These are phyloP conservation scores for Polychaeton citri DNA, from an alignment of 2,329 filamentous ascomycete genomes.

Conservation along the genomic window DNA sequence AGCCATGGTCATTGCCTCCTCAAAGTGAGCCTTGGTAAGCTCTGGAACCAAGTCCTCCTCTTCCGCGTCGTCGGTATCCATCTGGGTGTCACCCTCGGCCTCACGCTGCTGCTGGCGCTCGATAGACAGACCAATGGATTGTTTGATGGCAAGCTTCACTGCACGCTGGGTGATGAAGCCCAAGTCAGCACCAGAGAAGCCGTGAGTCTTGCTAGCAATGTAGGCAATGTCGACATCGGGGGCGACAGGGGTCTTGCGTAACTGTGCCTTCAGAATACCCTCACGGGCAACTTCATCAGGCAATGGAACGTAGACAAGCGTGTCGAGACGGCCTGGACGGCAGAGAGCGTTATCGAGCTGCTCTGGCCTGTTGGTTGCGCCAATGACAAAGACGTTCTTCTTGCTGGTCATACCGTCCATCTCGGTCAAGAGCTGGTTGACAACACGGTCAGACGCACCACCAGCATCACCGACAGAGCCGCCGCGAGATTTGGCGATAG, in stretches of 20 bases:
- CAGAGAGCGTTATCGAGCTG: constrained; percentile 96
- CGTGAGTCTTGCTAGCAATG: constrained; percentile 94
- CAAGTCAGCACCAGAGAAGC: constrained; percentile 98
- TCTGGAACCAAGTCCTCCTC: constrained; percentile 88
- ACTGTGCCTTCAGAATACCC: constrained; percentile 84
- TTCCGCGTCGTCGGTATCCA: constrained; percentile 60
- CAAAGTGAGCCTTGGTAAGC: constrained; percentile 91
- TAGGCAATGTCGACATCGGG: constrained; percentile 74
- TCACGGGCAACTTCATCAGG: constrained; percentile 83
- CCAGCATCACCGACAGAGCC: constrained; percentile 92
- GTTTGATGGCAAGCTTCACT: constrained; percentile 98
- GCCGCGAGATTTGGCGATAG: constrained; percentile 98
- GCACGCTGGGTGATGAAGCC: constrained; percentile 98
- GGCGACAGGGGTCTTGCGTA: constrained; percentile 93
- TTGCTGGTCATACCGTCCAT: constrained; percentile 99
- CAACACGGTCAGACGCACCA: constrained; percentile 96
- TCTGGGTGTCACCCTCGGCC: constrained; percentile 60
- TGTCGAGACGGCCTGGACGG: constrained; percentile 97
- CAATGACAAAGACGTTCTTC: constrained; percentile 99
- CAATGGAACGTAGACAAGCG: constrained; percentile 93
- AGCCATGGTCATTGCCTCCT: constrained; percentile 94
- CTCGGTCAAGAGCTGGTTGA: constrained; percentile 98
- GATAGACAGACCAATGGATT: constrained; percentile 80
- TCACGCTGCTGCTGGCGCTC: constrained; percentile 82
- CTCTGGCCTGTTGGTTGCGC: constrained; percentile 95